Evolutionary conservation across 192 early-diverging fungal genomes (phyloP).

Genomic region (Coemansia javaensis): DNA sequence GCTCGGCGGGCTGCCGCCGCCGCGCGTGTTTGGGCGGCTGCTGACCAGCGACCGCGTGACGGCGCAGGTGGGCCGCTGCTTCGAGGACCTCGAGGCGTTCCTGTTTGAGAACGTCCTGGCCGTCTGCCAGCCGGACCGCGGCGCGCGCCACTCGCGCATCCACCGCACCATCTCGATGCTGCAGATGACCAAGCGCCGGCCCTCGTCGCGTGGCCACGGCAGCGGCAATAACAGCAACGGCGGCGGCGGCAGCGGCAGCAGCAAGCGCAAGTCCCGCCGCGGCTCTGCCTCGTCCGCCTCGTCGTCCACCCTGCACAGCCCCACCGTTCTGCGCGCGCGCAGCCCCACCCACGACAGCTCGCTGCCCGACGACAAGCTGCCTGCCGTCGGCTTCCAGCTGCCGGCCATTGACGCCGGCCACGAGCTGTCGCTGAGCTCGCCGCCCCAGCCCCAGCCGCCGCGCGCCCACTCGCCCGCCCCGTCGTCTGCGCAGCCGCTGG

Average conservation of each 20-base stretch:
- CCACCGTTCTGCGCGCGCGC: slow-evolving; percentile 3
- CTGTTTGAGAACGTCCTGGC: slow-evolving; percentile 27
- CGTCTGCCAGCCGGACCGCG: slow-evolving; percentile 16
- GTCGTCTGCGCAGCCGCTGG: slow-evolving; percentile 8
- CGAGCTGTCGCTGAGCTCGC: slow-evolving; percentile 18
- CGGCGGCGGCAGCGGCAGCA: too few species aligned
- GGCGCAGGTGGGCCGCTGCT: slow-evolving; percentile 9
- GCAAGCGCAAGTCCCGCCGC: slow-evolving; percentile 9
- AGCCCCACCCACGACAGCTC: slow-evolving; percentile 4
- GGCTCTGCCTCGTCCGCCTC: slow-evolving; percentile 28
- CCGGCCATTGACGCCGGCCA: slow-evolving; percentile 26
- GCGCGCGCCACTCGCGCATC: slow-evolving; percentile 9
- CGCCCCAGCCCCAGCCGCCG: slow-evolving; percentile 8
- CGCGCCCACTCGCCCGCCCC: too few species aligned
- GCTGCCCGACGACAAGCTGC: neutral
- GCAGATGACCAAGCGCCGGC: slow-evolving; percentile 22
- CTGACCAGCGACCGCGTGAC: slow-evolving; percentile 23
- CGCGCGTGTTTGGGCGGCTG: slow-evolving; percentile 8
- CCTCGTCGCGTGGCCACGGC: too few species aligned
- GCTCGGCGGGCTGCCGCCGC: neutral
- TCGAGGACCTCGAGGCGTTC: slow-evolving; percentile 24
- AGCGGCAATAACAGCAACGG: too few species aligned
- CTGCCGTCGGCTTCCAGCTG: slow-evolving; percentile 14
- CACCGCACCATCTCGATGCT: slow-evolving; percentile 41
- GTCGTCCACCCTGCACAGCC: slow-evolving; percentile 26